Evolutionary conservation across 306 rosid genomes (phyloP).

Genomic region (Pyrus communis): DNA sequence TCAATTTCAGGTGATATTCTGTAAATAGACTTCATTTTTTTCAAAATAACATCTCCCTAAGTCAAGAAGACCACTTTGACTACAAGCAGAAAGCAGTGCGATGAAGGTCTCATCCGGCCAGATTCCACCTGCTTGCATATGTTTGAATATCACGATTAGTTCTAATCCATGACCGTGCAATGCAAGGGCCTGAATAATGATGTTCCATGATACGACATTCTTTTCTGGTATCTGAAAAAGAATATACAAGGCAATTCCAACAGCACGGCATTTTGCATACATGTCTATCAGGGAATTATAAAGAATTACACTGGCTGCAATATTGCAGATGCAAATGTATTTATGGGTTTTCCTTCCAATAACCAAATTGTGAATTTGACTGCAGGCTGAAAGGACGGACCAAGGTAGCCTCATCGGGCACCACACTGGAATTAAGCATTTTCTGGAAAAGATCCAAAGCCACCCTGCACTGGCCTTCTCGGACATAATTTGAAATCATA

Average conservation of each 20-base stretch:
- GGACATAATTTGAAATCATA: constrained; percentile 52
- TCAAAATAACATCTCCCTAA: constrained; percentile 46
- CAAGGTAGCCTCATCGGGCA: constrained; percentile 61
- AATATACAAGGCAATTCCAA: constrained; percentile 38
- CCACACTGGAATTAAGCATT: constrained; percentile 42
- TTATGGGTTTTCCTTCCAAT: constrained; percentile 44
- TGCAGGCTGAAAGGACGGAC: constrained; percentile 57
- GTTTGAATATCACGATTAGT: constrained; percentile 43
- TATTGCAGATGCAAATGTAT: constrained; percentile 26
- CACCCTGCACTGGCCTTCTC: constrained; percentile 41
- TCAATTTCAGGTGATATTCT: constrained; percentile 43
- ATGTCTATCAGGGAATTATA: constrained; percentile 52
- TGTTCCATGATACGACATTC: constrained; percentile 64
- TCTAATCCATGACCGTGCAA: constrained; percentile 59
- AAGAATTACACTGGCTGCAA: constrained; percentile 31
- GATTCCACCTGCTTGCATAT: constrained; percentile 39
- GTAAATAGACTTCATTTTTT: constrained; percentile 36
- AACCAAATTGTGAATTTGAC: constrained; percentile 60
- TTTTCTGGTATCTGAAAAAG: constrained; percentile 37
- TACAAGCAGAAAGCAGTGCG: constrained; percentile 71
- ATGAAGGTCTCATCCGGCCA: constrained; percentile 66
- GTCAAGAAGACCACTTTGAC: constrained; percentile 56
- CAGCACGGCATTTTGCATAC: constrained; percentile 69
- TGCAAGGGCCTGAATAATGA: constrained; percentile 54
- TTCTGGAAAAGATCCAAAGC: constrained; percentile 48